Evolutionary conservation across 805 yeast species (phyloP).

Genomic region (Saccharomycopsis fibuligera): DNA sequence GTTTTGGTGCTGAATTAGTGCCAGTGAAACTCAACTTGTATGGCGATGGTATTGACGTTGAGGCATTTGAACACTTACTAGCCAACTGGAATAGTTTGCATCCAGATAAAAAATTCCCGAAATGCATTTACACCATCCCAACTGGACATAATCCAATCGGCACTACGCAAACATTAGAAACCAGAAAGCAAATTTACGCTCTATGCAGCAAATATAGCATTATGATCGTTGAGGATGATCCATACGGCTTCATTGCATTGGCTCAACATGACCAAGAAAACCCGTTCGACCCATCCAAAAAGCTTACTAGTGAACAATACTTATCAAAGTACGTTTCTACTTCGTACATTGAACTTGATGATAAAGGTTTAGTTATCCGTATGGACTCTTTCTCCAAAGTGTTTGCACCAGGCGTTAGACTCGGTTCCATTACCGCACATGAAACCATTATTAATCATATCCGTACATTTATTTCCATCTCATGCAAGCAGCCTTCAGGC

Average conservation of each 20-base stretch:
- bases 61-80: constrained; percentile 46
- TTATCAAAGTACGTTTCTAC: constrained; percentile 41
- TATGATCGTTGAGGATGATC: constrained; percentile 77
- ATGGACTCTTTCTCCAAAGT: constrained; percentile 75
- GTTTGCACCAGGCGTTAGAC: constrained; percentile 71
- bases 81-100: constrained; percentile 47
- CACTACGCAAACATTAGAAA: constrained; percentile 48
- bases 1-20: constrained; percentile 52
- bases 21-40: constrained; percentile 49
- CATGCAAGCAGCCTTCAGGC: constrained; percentile 71
- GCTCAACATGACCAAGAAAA: constrained; percentile 27
- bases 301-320: constrained; percentile 30
- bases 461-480: constrained; percentile 53
- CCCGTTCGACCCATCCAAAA: constrained; percentile 14
- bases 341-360: constrained; percentile 61
- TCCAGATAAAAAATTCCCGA: constrained; percentile 43
- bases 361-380: constrained; percentile 69
- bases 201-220: constrained; percentile 63
- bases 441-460: constrained; percentile 47
- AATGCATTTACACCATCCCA: constrained; percentile 60
- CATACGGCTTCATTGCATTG: constrained; percentile 72
- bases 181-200: constrained; percentile 52
- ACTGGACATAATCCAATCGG: constrained; percentile 90
- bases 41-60: constrained; percentile 52
- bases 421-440: constrained; percentile 71